Evolutionary conservation across 768 basidiomycete species (phyloP).

Genomic region (Mycena venus): DNA sequence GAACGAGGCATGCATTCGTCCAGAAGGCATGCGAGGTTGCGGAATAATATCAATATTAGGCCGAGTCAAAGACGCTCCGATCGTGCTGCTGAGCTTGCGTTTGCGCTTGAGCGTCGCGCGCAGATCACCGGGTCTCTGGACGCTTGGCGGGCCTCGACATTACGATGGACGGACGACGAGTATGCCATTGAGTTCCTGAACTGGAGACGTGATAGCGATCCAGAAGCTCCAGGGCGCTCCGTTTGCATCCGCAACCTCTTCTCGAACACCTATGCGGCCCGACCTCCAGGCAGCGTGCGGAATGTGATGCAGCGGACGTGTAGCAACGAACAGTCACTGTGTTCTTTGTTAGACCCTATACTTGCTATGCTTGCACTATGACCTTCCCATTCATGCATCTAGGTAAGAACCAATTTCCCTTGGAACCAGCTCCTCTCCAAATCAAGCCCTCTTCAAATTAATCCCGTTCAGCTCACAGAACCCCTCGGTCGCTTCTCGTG

Average conservation of each 20-base stretch:
- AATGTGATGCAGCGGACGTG: background rate
- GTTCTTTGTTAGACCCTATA: background rate
- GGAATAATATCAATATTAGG: background rate
- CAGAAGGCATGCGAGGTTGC: background rate
- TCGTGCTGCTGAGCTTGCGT: conserved; percentile 27
- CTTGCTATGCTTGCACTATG: background rate
- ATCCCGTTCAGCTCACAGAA: background rate
- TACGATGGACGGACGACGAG: background rate
- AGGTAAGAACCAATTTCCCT: background rate
- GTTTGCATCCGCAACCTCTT: conserved; percentile 13
- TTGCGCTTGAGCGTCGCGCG: conserved; percentile 19
- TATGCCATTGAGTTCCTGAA: conserved; percentile 10
- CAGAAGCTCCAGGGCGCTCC: background rate
- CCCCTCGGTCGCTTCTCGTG: background rate
- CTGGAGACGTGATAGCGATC: conserved; percentile 12
- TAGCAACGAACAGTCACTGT: background rate
- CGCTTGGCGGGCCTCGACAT: background rate
- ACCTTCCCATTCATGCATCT: background rate
- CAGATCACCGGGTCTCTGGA: conserved; percentile 4
- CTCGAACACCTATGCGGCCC: conserved; percentile 17
- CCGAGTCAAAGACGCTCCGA: conserved; percentile 15
- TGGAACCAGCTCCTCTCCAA: background rate
- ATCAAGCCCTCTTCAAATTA: background rate
- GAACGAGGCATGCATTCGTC: background rate
- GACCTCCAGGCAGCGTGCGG: conserved; percentile 16